Conservation (phyloP, 164 flowering plant genomes). For the Sextonia rubra region DNA sequence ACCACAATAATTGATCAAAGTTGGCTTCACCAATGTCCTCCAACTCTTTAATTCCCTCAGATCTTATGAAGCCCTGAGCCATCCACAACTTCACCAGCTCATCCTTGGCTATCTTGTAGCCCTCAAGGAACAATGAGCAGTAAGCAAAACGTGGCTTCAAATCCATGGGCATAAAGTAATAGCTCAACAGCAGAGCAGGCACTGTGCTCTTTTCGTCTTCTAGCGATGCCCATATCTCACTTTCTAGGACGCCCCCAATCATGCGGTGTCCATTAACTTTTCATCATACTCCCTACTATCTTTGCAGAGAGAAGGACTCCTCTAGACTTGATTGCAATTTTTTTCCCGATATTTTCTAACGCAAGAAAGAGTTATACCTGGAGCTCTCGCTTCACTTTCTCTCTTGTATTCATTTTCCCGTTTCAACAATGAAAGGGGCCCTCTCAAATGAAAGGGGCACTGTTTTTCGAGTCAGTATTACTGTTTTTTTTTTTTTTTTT, state of each 20-base stretch:
- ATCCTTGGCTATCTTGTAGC: slow-evolving; percentile 2
- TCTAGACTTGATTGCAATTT: slow-evolving; percentile 15
- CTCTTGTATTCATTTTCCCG: too few relatives aligned
- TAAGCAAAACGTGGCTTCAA: slow-evolving; percentile 19
- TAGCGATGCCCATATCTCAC: slow-evolving; percentile 14
- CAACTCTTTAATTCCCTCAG: slow-evolving; percentile 2
- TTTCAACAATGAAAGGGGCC: too few relatives aligned
- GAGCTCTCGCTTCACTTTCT: too few relatives aligned
- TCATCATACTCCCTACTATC: slow-evolving; percentile 14
- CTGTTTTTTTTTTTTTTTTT: too few relatives aligned
- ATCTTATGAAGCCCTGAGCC: slow-evolving; percentile 13
- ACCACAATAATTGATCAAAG: slow-evolving; percentile 12
- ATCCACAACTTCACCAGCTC: slow-evolving; percentile 18
- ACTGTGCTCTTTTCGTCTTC: neutral
- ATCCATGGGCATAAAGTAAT: slow-evolving; percentile 12
- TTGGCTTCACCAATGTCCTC: slow-evolving; percentile 12
- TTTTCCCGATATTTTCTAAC: too few relatives aligned
- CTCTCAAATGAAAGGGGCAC: too few relatives aligned
- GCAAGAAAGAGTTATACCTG: too few relatives aligned
- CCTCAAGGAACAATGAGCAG: slow-evolving; percentile 22
- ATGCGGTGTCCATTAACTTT: neutral
- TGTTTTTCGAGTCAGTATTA: too few relatives aligned
- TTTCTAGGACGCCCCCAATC: slow-evolving; percentile 15
- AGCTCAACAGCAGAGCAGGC: slow-evolving; percentile 17
- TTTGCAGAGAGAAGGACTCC: slow-evolving; percentile 20